Conservation (phyloP, 306 rosid genomes). For the Prunus mume region DNA sequence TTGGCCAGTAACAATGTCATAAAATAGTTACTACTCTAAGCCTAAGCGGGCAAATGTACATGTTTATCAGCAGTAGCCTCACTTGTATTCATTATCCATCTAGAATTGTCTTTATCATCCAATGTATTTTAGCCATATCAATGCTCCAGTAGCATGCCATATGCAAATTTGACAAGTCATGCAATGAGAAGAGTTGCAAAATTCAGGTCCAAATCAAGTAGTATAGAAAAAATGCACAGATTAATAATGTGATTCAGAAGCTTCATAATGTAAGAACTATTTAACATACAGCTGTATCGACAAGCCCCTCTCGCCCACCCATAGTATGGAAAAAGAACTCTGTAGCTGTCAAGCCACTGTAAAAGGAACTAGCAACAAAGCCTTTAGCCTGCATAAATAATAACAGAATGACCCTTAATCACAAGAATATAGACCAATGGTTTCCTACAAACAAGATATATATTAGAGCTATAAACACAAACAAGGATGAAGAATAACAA, state of each 20-base stretch:
- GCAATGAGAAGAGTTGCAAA: not conserved
- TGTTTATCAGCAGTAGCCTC: not conserved
- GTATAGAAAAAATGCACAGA: not conserved
- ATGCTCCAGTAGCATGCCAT: not conserved
- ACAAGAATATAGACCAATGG: not conserved
- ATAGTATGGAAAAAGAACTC: slow-evolving; percentile 97
- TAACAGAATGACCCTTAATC: slow-evolving; percentile 24
- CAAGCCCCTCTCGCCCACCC: slow-evolving; percentile 99
- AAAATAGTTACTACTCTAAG: not conserved
- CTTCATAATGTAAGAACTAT: not conserved
- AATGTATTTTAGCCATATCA: not conserved
- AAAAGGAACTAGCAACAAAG: slow-evolving; percentile 88
- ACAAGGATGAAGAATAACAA: not conserved
- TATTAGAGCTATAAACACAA: not conserved
- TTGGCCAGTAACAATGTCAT: not conserved
- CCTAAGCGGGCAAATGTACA: not conserved
- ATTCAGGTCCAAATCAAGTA: not conserved
- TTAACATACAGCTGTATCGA: slow-evolving; percentile 79
- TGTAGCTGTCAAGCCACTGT: slow-evolving; percentile 87
- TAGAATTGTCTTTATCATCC: not conserved
- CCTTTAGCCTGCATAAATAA: slow-evolving; percentile 83
- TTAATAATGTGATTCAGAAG: not conserved
- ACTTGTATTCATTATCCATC: not conserved
- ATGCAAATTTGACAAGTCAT: slow-evolving; percentile 3
- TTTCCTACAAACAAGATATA: not conserved